Base-by-base conservation (phyloP, 768 basidiomycete species). In the Scleroderma bovista region DNA sequence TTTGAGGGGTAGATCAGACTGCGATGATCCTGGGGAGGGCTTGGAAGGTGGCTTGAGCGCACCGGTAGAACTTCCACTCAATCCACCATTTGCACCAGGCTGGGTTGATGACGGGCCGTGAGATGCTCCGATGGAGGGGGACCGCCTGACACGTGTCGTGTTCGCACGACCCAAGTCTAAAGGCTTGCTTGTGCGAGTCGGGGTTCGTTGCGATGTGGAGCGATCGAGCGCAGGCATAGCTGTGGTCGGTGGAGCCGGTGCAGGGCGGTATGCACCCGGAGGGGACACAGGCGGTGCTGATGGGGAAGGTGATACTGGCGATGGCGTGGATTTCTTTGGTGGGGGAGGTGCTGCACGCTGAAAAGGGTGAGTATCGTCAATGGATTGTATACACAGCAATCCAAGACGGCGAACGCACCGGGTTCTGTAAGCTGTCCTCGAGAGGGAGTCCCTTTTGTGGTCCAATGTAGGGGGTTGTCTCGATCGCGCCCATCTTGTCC, bases 121-220 rank as follows among this genome's bases (percentile, higher is more conserved):
- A 50, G 55, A 45, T 43, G 51, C 48, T 34, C 65, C 58, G n/a
- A 63, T 55, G 48, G 71, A 68, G n/a, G 78, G 76, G 11, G 79
- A 76, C 19, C 78, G 78, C 55, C 76, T 74, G 61, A 84, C 76
- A 47, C 79, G 77, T 16, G 84, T 83, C 36, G 86, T 89, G 62
- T 83, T 87, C 37, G 86, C 74, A 33, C 86, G 82, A 26, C 75
- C 72, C 40, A 88, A 63, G 8, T 63, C 65, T 22, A 73, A 62
- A 60, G 61, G 46, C 77, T 80, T 58, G 70, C 17, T 50, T 4
- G 75, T 62, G 48, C 81, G 81, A 17, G 76, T 53, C 0, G 88
- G 85, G 12, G 83, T 76, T 29, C 93, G 86, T 58, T 91, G 88
- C 3, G 92, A 93, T 33, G 86, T 84, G 22, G 91, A 91, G 46